Percentiles rank a stretch among this genome's conserved stretches.
Evolutionary conservation across 1,284 basidiomycete species (phyloP).

Genomic region (Meira miltonrushii): DNA sequence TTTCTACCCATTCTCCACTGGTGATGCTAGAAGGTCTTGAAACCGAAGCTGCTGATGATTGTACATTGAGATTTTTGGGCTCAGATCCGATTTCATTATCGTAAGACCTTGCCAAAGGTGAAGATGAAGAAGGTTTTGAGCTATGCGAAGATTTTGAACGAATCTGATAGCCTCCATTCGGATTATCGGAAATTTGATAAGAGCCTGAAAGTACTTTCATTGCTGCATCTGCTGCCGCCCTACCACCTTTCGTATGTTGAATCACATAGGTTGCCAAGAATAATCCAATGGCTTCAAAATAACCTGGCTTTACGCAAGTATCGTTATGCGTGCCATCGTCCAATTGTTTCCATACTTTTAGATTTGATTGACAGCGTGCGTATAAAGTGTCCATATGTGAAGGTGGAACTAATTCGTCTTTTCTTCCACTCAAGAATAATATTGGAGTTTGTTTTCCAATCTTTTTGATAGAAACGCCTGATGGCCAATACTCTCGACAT

Average conservation of each 20-base stretch:
- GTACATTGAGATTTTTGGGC: constrained; percentile 14
- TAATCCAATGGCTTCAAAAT: constrained; percentile 42
- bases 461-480: constrained; percentile 64
- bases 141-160: neutral
- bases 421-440: constrained; percentile 73
- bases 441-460: constrained; percentile 71
- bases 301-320: constrained; percentile 40
- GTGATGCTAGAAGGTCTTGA: neutral
- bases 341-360: constrained; percentile 57
- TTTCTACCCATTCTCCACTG: constrained; percentile 30
- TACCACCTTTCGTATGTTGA: neutral
- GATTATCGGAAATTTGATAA: neutral
- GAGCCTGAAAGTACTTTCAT: neutral
- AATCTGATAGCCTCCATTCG: constrained; percentile 1
- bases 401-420: constrained; percentile 78
- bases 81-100: neutral
- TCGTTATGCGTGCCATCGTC: constrained; percentile 63
- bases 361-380: constrained; percentile 58
- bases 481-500: constrained; percentile 76
- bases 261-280: constrained; percentile 36
- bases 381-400: constrained; percentile 76
- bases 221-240: neutral
- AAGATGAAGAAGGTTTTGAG: constrained; percentile 2
- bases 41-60: constrained; percentile 5
- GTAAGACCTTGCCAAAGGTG: neutral